Evolutionary conservation across 106 monocot species (phyloP).

Genomic region (Acorus calamus): DNA sequence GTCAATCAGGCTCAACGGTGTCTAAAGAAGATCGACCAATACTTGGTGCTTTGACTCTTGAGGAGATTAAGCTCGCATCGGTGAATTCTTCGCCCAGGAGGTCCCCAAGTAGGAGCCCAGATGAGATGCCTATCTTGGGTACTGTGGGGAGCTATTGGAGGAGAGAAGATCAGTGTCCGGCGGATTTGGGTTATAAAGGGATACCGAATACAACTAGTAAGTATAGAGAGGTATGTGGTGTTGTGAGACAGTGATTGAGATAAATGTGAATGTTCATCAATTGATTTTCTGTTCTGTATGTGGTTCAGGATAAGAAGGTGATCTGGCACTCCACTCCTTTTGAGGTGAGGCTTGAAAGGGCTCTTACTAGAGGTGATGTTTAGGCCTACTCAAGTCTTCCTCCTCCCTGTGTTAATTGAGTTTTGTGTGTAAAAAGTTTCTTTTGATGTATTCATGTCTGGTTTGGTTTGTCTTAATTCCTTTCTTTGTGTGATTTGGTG

Average conservation of each 20-base stretch:
- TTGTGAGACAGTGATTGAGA: no score
- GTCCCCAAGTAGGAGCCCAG: conserved; percentile 52
- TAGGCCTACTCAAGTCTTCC: background rate
- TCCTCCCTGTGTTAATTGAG: no score
- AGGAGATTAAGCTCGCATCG: conserved; percentile 44
- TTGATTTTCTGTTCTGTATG: background rate
- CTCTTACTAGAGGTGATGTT: conserved; percentile 26
- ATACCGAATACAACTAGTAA: conserved; percentile 73
- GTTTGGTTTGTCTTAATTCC: no score
- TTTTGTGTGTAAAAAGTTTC: no score
- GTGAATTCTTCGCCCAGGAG: conserved; percentile 44
- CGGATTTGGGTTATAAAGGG: conserved; percentile 26
- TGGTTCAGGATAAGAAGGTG: conserved; percentile 45
- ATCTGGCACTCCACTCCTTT: conserved; percentile 71
- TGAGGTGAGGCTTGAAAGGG: conserved; percentile 44
- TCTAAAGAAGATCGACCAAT: conserved; percentile 65
- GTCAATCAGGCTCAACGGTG: conserved; percentile 23
- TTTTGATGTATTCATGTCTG: no score
- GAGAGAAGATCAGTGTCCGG: conserved; percentile 6
- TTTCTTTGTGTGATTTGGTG: no score
- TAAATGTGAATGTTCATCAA: no score
- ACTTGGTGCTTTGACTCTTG: conserved; percentile 66
- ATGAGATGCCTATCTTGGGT: conserved; percentile 72
- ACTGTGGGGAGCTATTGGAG: conserved; percentile 78
- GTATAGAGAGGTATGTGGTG: conserved; percentile 43